Evolutionary conservation across 1,284 basidiomycete species (phyloP).

Genomic region (Coniferiporia weirii): DNA sequence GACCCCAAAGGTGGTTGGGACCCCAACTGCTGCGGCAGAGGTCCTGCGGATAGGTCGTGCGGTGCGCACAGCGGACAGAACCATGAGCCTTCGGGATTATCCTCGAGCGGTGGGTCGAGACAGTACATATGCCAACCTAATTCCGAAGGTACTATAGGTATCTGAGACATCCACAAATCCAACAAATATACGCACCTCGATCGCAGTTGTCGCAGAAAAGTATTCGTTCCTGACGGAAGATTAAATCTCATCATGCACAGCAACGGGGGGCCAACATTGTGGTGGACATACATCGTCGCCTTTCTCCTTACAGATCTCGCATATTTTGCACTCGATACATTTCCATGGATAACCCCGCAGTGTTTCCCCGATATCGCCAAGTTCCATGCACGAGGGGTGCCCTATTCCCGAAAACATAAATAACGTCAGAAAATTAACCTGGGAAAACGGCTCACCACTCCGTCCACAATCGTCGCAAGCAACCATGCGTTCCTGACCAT

Average conservation of each 20-base stretch:
- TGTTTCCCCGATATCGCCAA: slow-evolving; percentile 46
- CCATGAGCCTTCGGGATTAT: slow-evolving; percentile 73
- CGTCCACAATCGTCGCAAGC: slow-evolving; percentile 67
- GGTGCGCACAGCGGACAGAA: slow-evolving; percentile 57
- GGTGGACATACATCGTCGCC: slow-evolving; percentile 77
- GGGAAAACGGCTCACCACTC: slow-evolving; percentile 38
- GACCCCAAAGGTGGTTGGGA: neutral
- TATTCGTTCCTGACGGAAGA: slow-evolving; percentile 60
- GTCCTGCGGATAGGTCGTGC: slow-evolving; percentile 17
- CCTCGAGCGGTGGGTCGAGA: slow-evolving; percentile 66
- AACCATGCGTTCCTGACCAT: slow-evolving; percentile 56
- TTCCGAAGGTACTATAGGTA: slow-evolving; percentile 9
- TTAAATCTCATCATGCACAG: slow-evolving; percentile 13
- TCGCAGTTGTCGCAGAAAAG: slow-evolving; percentile 95
- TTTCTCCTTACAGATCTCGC: slow-evolving; percentile 83
- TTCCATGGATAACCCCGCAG: slow-evolving; percentile 77
- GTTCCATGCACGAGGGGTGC: slow-evolving; percentile 74
- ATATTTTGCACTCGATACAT: slow-evolving; percentile 91
- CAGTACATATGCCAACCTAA: slow-evolving; percentile 91
- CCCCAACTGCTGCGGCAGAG: neutral
- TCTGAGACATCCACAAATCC: slow-evolving; percentile 11
- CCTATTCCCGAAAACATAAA: slow-evolving; percentile 35
- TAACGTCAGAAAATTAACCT: neutral
- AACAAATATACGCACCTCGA: slow-evolving; percentile 50
- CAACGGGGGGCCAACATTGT: slow-evolving; percentile 9